Percentiles rank a stretch among this genome's conserved stretches.
Conservation (phyloP, 1,284 basidiomycete species). For the Boletus sp. region DNA sequence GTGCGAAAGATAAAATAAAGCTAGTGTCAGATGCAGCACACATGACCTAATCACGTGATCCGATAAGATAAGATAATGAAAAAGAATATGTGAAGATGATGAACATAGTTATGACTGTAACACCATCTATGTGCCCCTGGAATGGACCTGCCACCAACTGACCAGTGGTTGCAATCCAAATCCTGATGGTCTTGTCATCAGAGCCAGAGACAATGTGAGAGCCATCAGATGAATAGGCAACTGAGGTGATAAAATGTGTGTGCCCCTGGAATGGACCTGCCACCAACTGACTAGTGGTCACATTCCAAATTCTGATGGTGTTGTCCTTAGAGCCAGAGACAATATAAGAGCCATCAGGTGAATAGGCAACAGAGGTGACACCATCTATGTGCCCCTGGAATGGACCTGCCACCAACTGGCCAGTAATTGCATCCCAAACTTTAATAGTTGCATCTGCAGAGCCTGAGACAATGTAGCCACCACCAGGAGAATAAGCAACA, state of each 20-base stretch:
- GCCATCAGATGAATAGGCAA: background rate
- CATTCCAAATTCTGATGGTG: background rate
- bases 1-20: too few species aligned
- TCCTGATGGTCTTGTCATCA: background rate
- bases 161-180: background rate
- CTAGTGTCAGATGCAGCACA: too few species aligned
- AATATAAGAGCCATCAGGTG: background rate
- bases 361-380: background rate
- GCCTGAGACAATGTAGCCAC: background rate
- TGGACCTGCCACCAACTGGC: background rate
- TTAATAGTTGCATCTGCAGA: background rate
- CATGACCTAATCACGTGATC: too few species aligned
- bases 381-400: background rate
- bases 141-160: background rate
- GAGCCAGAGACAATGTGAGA: background rate
- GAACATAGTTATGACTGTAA: too few species aligned
- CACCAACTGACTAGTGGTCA: background rate
- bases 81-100: too few species aligned
- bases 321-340: background rate
- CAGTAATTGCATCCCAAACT: background rate
- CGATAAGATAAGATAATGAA: too few species aligned
- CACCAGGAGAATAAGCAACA: background rate
- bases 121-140: background rate
- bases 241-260: rapidly evolving
- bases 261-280: background rate